These are phyloP conservation scores for Meyerozyma elateridarum DNA, from an alignment of 1,139 yeast species.

Conservation along the genomic window DNA sequence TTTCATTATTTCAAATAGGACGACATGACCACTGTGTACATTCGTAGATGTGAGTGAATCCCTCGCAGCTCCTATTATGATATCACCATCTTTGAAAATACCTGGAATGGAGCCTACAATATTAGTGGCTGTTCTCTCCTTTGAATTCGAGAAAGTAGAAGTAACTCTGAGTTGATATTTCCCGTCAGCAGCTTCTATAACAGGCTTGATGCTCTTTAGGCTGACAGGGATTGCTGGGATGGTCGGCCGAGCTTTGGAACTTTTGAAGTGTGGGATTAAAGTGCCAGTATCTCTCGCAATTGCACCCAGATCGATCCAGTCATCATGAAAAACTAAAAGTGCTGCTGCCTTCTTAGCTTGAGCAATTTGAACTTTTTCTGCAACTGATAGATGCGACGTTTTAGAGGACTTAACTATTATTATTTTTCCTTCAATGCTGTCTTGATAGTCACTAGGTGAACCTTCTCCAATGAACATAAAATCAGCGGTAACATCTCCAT, in stretches of 20 bases:
- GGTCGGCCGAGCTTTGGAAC: slow-evolving; percentile 10
- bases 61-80: slow-evolving; percentile 39
- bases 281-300: slow-evolving; percentile 21
- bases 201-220: slow-evolving; percentile 25
- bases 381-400: slow-evolving; percentile 11
- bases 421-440: slow-evolving; percentile 22
- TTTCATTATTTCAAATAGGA: slow-evolving; percentile 38
- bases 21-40: slow-evolving; percentile 39
- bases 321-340: slow-evolving; percentile 23
- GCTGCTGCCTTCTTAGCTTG: slow-evolving; percentile 27
- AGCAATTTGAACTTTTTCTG: slow-evolving; percentile 27
- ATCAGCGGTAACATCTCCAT: slow-evolving; percentile 22
- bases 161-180: slow-evolving; percentile 18
- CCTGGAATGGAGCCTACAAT: slow-evolving; percentile 36
- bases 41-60: slow-evolving; percentile 36
- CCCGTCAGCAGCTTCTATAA: slow-evolving; percentile 22
- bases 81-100: slow-evolving; percentile 37
- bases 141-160: slow-evolving; percentile 13
- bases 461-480: slow-evolving; percentile 34
- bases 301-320: slow-evolving; percentile 13
- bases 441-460: slow-evolving; percentile 23
- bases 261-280: neutral
- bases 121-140: slow-evolving; percentile 24
- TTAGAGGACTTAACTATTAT: slow-evolving; percentile 24
- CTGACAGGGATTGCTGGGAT: slow-evolving; percentile 39